Conservation (phyloP, 2,329 filamentous ascomycete species). For the Atkinsonella hypoxylon region DNA sequence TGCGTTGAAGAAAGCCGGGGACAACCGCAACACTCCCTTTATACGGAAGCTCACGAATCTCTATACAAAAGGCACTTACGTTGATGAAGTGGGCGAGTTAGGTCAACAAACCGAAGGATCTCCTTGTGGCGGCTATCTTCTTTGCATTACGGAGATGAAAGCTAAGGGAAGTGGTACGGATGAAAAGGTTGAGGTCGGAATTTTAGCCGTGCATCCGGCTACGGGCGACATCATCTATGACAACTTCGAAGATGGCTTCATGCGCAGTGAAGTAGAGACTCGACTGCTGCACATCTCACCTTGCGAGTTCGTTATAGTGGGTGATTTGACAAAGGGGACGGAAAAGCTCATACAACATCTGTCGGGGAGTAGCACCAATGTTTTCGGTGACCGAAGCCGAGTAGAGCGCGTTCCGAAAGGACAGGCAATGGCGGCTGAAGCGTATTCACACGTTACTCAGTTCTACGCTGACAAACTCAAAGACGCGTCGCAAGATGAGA, state of each 20-base stretch:
- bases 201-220: constrained; percentile 87
- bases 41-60: constrained; percentile 87
- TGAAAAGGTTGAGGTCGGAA: constrained; percentile 83
- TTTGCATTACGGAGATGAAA: constrained; percentile 85
- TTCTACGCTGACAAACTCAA: constrained; percentile 88
- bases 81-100: constrained; percentile 81
- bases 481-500: constrained; percentile 40
- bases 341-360: constrained; percentile 88
- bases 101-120: constrained; percentile 37
- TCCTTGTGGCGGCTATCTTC: constrained; percentile 68
- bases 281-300: constrained; percentile 90
- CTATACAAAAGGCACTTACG: constrained; percentile 96
- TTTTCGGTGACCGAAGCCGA: constrained; percentile 82
- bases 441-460: constrained; percentile 77
- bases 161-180: constrained; percentile 70
- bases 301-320: constrained; percentile 89
- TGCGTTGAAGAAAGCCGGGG: constrained; percentile 85
- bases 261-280: constrained; percentile 93
- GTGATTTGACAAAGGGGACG: constrained; percentile 77
- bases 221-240: constrained; percentile 96
- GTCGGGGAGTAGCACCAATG: constrained; percentile 78
- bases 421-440: constrained; percentile 73
- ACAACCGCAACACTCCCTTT: constrained; percentile 89
- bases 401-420: constrained; percentile 67
- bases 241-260: constrained; percentile 92